Evolutionary conservation across 2,329 filamentous ascomycete species (phyloP).

Genomic region (Clonostachys chloroleuca): DNA sequence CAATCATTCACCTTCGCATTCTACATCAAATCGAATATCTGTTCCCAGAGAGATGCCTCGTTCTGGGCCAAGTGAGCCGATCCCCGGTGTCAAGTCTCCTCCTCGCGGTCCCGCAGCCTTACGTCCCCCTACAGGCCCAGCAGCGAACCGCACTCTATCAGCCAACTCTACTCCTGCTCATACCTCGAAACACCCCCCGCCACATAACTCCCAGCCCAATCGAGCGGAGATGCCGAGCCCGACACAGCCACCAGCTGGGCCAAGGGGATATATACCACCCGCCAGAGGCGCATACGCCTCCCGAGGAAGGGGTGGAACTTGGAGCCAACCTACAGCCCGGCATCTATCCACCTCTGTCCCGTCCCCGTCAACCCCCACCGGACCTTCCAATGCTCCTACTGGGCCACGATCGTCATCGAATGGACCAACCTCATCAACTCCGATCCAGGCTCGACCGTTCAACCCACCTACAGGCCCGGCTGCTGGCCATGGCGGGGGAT

Average conservation of each 20-base stretch:
- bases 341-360: constrained; percentile 25
- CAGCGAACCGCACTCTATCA: constrained; percentile 27
- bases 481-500: constrained; percentile 11
- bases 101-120: constrained; percentile 51
- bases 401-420: constrained; percentile 33
- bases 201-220: constrained; percentile 25
- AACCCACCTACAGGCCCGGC: constrained; percentile 55
- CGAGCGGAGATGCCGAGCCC: constrained; percentile 36
- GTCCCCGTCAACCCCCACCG: constrained; percentile 32
- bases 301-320: constrained; percentile 41
- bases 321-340: constrained; percentile 27
- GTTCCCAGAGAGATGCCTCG: background rate
- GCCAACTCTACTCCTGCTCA: constrained; percentile 24
- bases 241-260: constrained; percentile 46
- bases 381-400: constrained; percentile 38
- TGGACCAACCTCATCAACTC: constrained; percentile 28
- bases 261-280: constrained; percentile 46
- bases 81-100: constrained; percentile 31
- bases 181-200: constrained; percentile 32
- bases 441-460: constrained; percentile 40
- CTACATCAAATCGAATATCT: background rate
- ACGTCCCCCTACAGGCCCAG: constrained; percentile 41
- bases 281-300: constrained; percentile 35
- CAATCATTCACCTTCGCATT: constrained; percentile 24
- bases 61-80: background rate